Conservation (phyloP, 2,329 filamentous ascomycete genomes). For the Lachnellula hyalina region DNA sequence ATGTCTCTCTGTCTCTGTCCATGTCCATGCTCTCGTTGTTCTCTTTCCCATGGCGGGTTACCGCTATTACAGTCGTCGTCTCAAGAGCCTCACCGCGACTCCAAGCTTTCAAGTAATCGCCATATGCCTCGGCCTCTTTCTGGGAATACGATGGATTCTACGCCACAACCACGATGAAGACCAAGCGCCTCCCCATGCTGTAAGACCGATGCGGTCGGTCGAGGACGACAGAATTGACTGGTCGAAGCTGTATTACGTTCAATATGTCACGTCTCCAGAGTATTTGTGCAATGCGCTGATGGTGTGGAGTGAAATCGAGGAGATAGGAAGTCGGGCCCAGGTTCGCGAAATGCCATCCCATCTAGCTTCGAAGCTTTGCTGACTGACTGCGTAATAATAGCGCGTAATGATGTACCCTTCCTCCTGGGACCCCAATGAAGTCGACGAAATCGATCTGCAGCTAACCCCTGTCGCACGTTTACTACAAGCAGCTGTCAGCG, state of each 20-base stretch:
- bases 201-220: conserved; percentile 13
- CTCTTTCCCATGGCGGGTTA: conserved; percentile 13
- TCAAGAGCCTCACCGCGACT: conserved; percentile 16
- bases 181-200: conserved; percentile 1
- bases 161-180: conserved; percentile 20
- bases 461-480: conserved; percentile 22
- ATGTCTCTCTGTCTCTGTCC: too few species aligned
- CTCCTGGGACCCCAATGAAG: conserved; percentile 22
- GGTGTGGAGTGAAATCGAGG: conserved; percentile 27
- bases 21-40: too few species aligned
- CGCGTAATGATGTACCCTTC: conserved; percentile 26
- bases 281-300: conserved; percentile 27
- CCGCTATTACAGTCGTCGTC: conserved; percentile 18
- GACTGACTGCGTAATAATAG: neutral
- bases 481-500: conserved; percentile 17
- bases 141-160: conserved; percentile 18
- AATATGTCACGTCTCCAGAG: conserved; percentile 25
- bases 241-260: conserved; percentile 25
- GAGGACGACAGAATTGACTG: conserved; percentile 22
- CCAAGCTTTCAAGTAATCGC: conserved; percentile 13
- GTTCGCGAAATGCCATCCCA: conserved; percentile 1
- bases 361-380: neutral
- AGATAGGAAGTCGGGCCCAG: conserved; percentile 25
- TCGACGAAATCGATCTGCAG: conserved; percentile 12
- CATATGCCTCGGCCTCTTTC: conserved; percentile 13